Base-by-base conservation (phyloP, 768 basidiomycete species). In the Kwoniella sp. region DNA sequence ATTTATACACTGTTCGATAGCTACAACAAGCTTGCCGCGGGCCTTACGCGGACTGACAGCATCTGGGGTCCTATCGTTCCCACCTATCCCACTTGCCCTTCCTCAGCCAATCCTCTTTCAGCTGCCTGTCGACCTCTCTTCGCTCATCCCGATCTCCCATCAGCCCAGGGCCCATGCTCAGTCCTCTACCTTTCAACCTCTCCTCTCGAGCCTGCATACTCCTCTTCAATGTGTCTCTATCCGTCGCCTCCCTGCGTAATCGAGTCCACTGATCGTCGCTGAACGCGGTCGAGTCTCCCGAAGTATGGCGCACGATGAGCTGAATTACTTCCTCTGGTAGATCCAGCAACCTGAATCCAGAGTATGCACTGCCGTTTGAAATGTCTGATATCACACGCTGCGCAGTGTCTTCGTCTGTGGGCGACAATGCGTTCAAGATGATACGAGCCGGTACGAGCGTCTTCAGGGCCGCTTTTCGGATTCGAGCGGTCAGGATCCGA, bases 321-420 rank as follows among this genome's bases (percentile, higher is more conserved):
- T 73, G 66, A 7, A 77, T 17, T 20, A 77, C 66, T 48, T 77
- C 75, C 45, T 57, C 53, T 11, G 75, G 75, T 25, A 77, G 55
- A 9, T 73, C 71, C 30, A 77, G 37, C 15, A 77, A 12, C 20
- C 61, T 63, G 54, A 77, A 77, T 5, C 37, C 37, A 55, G 53
- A 4, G 51, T 41, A 51, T 1, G 65, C 37, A 1, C 52, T 23
- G 3, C 48, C 51, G 38, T 58, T 25, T 15, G 63, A 61, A 12
- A 69, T 29, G 25, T 65, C 60, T 0, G 54, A 28, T 15, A 77
- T 67, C 17, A 73, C 63, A 7, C 57, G 41, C 22, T 59, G 53
- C n/a, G 75, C 75, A 2, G 47, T 66, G 12, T 65, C 52, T 25
- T 66, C 47, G 41, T 60, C 57, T 15, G 58, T 28, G 2, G 53